Evolutionary conservation across 495 filamentous ascomycete genomes (phyloP), one percentile per base, ranked within the genome.

Genomic region (Talaromyces liani): DNA sequence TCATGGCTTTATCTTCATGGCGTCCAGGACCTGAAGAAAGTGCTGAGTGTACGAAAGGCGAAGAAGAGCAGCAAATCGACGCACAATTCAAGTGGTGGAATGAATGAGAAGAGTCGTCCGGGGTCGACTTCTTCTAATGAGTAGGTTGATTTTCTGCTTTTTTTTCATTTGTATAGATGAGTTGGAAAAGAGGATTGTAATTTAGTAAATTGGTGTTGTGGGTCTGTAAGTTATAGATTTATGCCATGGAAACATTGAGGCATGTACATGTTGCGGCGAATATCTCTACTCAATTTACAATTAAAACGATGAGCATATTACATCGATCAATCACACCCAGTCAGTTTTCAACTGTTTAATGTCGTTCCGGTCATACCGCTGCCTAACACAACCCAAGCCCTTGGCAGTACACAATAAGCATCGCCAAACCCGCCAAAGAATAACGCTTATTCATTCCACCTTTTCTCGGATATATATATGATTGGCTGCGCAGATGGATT

Each of bases 1-100:
- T 83, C 81, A 0, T 87, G 79, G 83, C 63, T 84, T 2, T 84
- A 83, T 69, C 72, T 84, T 6, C 77, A 81, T 63, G 83, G 82
- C 0, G 58, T 76, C 25, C 68, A 71, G 18, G 71, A 73, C 60
- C 57, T 81, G n/a, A 81, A 75, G 70, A 66, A 61, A 2, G 69
- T 72, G 66, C 51, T 82, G 20, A 81, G 76, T 70, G 70, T 69
- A 7, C 73, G 77, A 62, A 80, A 75, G 70, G 67, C 80, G 51
- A 76, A 63, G 62, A 75, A 73, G 62, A 60, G 41, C 6, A 56
- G 53, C 3, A 56, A 56, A 29, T 22, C 53, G 12, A 24, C 63
- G 59, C 33, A 45, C 53, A 29, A 20, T 10, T 24, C 39, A 49
- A 65, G 59, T n/a, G 41, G 12, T 24, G 18, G 27, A 24, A 34